Conservation (phyloP, 2,329 filamentous ascomycete species). For the Colletotrichum chrysophilum region DNA sequence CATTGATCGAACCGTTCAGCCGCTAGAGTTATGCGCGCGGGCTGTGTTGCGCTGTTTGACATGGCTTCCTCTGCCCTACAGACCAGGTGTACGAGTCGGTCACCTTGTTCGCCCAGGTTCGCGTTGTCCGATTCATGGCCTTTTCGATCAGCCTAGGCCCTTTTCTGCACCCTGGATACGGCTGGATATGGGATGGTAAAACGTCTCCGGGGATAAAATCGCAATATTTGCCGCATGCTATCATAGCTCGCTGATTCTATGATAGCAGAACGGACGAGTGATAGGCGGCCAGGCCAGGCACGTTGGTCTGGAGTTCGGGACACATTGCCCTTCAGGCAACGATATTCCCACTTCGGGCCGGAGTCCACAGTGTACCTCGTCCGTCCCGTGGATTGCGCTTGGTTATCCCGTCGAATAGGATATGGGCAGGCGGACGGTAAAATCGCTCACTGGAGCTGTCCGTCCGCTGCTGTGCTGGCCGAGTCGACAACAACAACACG, state of each 20-base stretch:
- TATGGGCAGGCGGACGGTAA: background rate
- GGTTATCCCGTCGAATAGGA: background rate
- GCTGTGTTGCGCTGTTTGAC: background rate
- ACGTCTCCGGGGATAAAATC: background rate
- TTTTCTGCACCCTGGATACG: background rate
- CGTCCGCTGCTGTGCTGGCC: background rate
- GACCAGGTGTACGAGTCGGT: background rate
- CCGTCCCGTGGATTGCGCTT: background rate
- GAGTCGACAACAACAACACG: background rate
- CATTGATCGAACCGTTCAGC: background rate
- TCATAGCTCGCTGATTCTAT: background rate
- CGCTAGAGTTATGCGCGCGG: background rate
- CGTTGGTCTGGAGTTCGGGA: background rate
- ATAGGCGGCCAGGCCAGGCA: background rate
- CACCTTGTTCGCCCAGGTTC: background rate
- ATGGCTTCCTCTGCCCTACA: background rate
- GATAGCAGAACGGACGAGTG: background rate
- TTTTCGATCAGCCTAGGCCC: background rate
- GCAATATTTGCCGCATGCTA: background rate
- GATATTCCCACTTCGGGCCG: slow-evolving; percentile 1
- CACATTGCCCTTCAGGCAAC: background rate
- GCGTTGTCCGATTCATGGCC: background rate
- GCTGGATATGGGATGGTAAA: background rate
- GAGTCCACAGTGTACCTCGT: background rate
- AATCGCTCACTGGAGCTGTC: background rate